These are phyloP conservation scores for Raddia guianensis DNA, from an alignment of 176 grass and related monocot genomes.

Conservation along the genomic window DNA sequence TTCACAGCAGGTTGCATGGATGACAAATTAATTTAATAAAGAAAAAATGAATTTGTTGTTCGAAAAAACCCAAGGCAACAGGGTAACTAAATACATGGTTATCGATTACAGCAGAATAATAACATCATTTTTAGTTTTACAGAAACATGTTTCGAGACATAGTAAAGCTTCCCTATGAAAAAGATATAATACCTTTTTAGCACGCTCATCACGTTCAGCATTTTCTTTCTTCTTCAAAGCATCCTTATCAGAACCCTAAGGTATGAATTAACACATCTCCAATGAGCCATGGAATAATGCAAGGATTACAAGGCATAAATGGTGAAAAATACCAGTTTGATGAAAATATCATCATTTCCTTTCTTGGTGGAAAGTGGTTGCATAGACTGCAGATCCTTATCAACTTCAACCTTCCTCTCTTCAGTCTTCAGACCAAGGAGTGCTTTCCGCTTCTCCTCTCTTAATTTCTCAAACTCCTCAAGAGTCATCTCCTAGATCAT, in stretches of 20 bases:
- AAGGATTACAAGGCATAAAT: conserved; percentile 10
- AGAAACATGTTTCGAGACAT: not conserved
- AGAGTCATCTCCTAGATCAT: conserved; percentile 85
- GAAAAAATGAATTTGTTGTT: not conserved
- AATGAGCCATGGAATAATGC: not conserved
- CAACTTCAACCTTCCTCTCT: conserved; percentile 93
- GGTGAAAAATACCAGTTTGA: conserved; percentile 63
- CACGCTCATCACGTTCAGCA: conserved; percentile 83
- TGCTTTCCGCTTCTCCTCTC: conserved; percentile 79
- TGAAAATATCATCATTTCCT: conserved; percentile 65
- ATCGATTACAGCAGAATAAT: not conserved
- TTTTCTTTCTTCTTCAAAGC: conserved; percentile 82
- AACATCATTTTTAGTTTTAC: not conserved
- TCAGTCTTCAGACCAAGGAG: conserved; percentile 67
- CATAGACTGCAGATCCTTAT: conserved; percentile 88
- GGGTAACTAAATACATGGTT: not conserved
- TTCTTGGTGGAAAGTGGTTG: conserved; percentile 76
- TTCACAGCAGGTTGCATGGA: not conserved
- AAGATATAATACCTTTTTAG: conserved; percentile 61
- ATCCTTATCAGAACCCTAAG: conserved; percentile 87
- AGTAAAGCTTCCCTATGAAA: not conserved
- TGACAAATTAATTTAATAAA: not conserved
- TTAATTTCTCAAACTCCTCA: conserved; percentile 95
- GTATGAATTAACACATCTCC: not conserved
- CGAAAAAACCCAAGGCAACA: not conserved